phyloP scores from a whole-genome alignment of 2,329 filamentous ascomycete genomes.

The Trichoderma pleuroti region DNA sequence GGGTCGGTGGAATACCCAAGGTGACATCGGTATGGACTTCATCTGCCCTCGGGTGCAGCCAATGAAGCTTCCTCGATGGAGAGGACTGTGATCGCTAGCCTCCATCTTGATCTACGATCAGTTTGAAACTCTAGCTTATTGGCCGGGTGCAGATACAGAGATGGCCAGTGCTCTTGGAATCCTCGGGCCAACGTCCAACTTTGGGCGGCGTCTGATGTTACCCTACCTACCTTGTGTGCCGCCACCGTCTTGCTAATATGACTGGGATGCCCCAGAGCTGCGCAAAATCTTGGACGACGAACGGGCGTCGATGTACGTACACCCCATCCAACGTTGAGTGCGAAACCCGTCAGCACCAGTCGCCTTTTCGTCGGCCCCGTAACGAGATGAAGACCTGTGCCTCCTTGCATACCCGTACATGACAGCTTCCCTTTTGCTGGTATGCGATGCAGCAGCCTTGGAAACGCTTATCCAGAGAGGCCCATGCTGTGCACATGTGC shows the following conservation, averaged over 20 bases:
- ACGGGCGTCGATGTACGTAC: background rate
- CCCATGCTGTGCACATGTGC: background rate
- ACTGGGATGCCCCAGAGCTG: background rate
- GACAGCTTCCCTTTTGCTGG: background rate
- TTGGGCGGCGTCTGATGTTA: background rate
- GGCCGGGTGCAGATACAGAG: background rate
- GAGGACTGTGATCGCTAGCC: background rate
- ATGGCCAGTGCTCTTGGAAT: slow-evolving; percentile 13
- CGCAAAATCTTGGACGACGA: background rate
- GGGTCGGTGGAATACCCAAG: background rate
- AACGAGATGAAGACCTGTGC: background rate
- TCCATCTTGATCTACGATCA: slow-evolving; percentile 17
- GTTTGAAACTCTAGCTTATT: background rate
- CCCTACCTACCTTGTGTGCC: background rate
- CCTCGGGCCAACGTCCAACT: background rate
- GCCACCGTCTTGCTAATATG: background rate
- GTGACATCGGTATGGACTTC: background rate
- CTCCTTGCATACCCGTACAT: background rate
- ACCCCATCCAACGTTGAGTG: background rate
- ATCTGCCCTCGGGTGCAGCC: background rate
- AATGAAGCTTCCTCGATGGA: background rate
- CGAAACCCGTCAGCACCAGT: background rate
- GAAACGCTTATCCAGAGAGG: background rate
- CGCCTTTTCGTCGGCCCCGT: background rate
- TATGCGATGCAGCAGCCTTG: background rate